These are phyloP conservation scores for Hypoxylon crocopeplum DNA, from an alignment of 495 filamentous ascomycete species.

Conservation along the genomic window DNA sequence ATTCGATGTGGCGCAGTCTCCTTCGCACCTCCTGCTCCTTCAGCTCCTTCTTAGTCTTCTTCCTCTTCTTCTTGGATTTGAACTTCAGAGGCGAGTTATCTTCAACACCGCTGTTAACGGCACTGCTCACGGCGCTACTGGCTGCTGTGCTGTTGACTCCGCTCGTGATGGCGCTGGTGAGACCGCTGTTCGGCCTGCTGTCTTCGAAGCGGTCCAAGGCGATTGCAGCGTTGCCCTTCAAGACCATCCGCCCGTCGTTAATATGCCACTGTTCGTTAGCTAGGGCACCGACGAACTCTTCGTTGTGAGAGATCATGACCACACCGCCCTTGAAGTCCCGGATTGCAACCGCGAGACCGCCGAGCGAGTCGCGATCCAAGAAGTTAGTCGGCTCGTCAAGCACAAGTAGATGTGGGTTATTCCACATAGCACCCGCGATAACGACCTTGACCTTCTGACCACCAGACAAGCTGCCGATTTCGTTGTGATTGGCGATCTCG, in stretches of 20 bases:
- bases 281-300: conserved; percentile 95
- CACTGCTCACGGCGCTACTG: conserved; percentile 66
- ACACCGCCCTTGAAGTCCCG: conserved; percentile 97
- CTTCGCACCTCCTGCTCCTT: conserved; percentile 92
- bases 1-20: conserved; percentile 93
- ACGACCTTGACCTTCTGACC: conserved; percentile 99
- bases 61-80: conserved; percentile 92
- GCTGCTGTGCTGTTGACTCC: conserved; percentile 65
- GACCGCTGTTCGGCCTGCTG: conserved; percentile 66
- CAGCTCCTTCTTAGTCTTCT: conserved; percentile 93
- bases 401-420: conserved; percentile 96
- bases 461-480: conserved; percentile 95
- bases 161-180: conserved; percentile 55
- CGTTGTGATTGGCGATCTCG: conserved; percentile 97
- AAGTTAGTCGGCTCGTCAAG: conserved; percentile 99
- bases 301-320: conserved; percentile 99
- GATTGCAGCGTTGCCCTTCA: conserved; percentile 78
- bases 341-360: conserved; percentile 93
- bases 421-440: conserved; percentile 97
- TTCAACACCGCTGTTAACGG: conserved; percentile 86
- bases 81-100: conserved; percentile 84
- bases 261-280: conserved; percentile 96
- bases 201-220: conserved; percentile 88
- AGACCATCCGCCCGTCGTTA: conserved; percentile 80
- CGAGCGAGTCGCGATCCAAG: conserved; percentile 95